phyloP scores from a whole-genome alignment of 2,329 filamentous ascomycete genomes.

The Xylaria hypoxylon region DNA sequence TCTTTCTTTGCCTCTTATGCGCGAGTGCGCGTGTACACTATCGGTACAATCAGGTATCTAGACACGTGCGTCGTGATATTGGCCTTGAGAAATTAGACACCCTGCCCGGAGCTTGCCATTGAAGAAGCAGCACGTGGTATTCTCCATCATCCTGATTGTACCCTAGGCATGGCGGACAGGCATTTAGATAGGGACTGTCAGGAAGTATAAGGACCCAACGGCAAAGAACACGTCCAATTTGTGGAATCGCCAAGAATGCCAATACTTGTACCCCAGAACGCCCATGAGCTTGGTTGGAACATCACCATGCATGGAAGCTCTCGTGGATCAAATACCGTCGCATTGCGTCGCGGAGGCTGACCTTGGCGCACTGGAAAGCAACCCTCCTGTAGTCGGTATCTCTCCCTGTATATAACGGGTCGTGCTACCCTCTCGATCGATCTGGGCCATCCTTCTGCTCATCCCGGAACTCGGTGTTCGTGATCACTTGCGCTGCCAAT shows the following conservation, averaged over 20 bases:
- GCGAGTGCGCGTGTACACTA: not conserved
- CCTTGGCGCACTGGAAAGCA: conserved; percentile 25
- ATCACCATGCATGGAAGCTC: conserved; percentile 30
- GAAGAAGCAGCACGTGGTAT: conserved; percentile 21
- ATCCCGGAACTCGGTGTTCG: not conserved
- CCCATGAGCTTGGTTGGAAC: conserved; percentile 26
- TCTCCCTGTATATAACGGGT: conserved; percentile 27
- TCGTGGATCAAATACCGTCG: conserved; percentile 12
- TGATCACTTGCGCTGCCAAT: not conserved
- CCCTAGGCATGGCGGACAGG: not conserved
- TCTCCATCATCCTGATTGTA: conserved; percentile 23
- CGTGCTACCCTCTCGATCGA: conserved; percentile 6
- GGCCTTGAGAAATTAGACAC: not conserved
- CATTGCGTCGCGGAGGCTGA: conserved; percentile 21
- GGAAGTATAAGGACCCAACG: not conserved
- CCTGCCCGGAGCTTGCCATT: not conserved
- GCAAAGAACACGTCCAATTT: conserved; percentile 3
- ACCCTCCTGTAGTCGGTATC: not conserved
- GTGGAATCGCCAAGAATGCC: conserved; percentile 29
- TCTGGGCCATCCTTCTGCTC: not conserved
- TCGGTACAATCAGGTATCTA: not conserved
- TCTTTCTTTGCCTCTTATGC: not conserved
- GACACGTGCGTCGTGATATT: conserved; percentile 18
- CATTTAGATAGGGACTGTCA: not conserved
- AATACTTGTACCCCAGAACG: conserved; percentile 9